Percentiles rank a stretch among this genome's conserved stretches.
These are phyloP conservation scores for Phoenix dactylifera DNA, from an alignment of 176 grass and related monocot species.

Conservation along the genomic window DNA sequence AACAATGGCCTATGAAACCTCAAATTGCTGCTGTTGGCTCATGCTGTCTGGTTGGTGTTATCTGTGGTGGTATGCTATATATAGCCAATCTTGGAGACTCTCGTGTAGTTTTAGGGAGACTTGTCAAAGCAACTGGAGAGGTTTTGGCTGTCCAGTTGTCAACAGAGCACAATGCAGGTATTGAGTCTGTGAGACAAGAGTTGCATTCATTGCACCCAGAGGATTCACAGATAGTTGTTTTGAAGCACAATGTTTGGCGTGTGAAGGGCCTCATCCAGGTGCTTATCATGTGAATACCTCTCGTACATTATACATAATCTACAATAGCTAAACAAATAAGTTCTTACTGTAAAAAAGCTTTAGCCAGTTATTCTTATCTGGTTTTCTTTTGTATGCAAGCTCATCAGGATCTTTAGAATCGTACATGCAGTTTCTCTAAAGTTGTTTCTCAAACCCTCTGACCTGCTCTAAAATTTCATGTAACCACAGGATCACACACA, in stretches of 20 bases:
- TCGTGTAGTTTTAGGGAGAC: conserved; percentile 61
- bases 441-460: no score
- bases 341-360: no score
- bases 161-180: conserved; percentile 81
- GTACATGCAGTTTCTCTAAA: no score
- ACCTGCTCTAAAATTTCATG: no score
- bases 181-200: conserved; percentile 75
- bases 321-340: no score
- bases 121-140: conserved; percentile 82
- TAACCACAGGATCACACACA: no score
- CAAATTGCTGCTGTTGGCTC: conserved; percentile 89
- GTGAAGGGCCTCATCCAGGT: conserved; percentile 98
- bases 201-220: conserved; percentile 71
- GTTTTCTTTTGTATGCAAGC: no score
- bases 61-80: conserved; percentile 61
- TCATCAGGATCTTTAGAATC: no score
- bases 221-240: conserved; percentile 75
- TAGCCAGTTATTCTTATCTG: no score
- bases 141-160: conserved; percentile 82
- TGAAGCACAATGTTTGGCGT: conserved; percentile 97
- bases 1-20: conserved; percentile 78
- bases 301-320: no score
- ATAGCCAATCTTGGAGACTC: conserved; percentile 84
- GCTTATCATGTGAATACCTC: no score
- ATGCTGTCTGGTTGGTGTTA: conserved; percentile 85